These are phyloP conservation scores for Exserohilum turcica DNA, from an alignment of 2,329 filamentous ascomycete species.

Conservation along the genomic window DNA sequence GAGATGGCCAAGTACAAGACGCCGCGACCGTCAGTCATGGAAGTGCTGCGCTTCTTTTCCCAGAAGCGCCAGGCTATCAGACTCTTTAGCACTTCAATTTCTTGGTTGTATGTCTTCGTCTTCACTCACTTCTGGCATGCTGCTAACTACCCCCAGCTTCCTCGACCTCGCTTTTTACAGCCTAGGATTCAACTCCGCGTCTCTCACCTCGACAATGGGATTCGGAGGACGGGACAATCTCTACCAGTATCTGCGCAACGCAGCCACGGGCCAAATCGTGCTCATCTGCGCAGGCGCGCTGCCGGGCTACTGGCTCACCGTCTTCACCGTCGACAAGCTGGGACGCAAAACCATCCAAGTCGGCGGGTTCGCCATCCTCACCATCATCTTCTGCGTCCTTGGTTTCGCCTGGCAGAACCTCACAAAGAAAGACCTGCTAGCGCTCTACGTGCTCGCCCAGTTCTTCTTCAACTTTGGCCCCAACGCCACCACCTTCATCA, in stretches of 20 bases:
- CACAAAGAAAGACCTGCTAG: slow-evolving; percentile 50
- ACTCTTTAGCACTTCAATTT: slow-evolving; percentile 75
- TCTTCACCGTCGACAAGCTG: slow-evolving; percentile 72
- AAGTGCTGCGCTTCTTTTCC: slow-evolving; percentile 72
- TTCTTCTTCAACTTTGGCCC: slow-evolving; percentile 62
- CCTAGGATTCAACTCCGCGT: slow-evolving; percentile 75
- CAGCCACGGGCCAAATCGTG: slow-evolving; percentile 77
- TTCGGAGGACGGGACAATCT: slow-evolving; percentile 68
- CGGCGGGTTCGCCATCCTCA: slow-evolving; percentile 56
- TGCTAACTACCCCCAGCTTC: slow-evolving; percentile 45
- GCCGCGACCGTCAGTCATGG: slow-evolving; percentile 47
- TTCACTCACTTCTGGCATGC: background rate
- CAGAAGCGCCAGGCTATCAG: slow-evolving; percentile 73
- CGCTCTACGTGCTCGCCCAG: slow-evolving; percentile 54
- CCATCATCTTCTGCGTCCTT: slow-evolving; percentile 56
- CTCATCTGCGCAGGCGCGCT: slow-evolving; percentile 79
- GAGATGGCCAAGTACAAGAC: slow-evolving; percentile 45
- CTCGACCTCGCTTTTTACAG: slow-evolving; percentile 64
- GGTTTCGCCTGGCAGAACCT: slow-evolving; percentile 56
- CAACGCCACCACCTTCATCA: slow-evolving; percentile 59
- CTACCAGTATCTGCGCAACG: slow-evolving; percentile 74
- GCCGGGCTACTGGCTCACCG: slow-evolving; percentile 81
- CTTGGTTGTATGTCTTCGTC: slow-evolving; percentile 66
- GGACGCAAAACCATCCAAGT: slow-evolving; percentile 80
- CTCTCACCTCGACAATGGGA: slow-evolving; percentile 73